Evolutionary conservation across 805 yeast genomes (phyloP).

Genomic region (Candida ortonii): DNA sequence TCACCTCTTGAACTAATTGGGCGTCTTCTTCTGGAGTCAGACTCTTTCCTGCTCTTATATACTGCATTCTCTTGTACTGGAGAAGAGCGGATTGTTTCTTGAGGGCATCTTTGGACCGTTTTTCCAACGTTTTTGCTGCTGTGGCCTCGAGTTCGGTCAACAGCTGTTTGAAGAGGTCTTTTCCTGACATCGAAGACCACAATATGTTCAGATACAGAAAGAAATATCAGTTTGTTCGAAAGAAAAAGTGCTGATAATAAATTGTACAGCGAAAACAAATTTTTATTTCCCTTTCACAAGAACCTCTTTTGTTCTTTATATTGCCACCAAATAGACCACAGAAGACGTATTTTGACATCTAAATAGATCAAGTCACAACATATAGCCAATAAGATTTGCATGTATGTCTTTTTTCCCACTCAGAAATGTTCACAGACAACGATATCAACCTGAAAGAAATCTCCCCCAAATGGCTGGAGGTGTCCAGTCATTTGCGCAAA

Average conservation of each 20-base stretch:
- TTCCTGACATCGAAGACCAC: constrained; percentile 29
- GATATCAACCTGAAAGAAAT: constrained; percentile 19
- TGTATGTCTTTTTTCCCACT: not conserved
- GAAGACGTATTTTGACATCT: no score
- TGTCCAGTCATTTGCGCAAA: constrained; percentile 32
- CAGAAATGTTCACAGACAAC: constrained; percentile 2
- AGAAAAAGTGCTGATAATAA: no score
- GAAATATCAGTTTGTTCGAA: no score
- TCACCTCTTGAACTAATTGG: constrained; percentile 36
- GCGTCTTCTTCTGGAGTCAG: constrained; percentile 32
- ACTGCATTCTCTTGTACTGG: constrained; percentile 47
- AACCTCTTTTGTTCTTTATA: no score
- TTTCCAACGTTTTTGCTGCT: constrained; percentile 35
- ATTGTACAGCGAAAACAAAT: no score
- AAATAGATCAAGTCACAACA: no score
- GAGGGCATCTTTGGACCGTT: constrained; percentile 39
- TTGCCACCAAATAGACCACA: no score
- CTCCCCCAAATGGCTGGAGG: constrained; percentile 30
- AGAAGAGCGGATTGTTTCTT: constrained; percentile 46
- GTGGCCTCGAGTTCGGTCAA: constrained; percentile 40
- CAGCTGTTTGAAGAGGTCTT: constrained; percentile 29
- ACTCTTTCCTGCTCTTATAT: constrained; percentile 37
- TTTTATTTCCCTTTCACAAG: no score
- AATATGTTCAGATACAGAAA: no score
- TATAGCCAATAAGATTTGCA: no score